Percentiles rank a stretch among this genome's conserved stretches.
Conservation (phyloP, 129 eudicot species). For the Gnaphalium uliginosum region DNA sequence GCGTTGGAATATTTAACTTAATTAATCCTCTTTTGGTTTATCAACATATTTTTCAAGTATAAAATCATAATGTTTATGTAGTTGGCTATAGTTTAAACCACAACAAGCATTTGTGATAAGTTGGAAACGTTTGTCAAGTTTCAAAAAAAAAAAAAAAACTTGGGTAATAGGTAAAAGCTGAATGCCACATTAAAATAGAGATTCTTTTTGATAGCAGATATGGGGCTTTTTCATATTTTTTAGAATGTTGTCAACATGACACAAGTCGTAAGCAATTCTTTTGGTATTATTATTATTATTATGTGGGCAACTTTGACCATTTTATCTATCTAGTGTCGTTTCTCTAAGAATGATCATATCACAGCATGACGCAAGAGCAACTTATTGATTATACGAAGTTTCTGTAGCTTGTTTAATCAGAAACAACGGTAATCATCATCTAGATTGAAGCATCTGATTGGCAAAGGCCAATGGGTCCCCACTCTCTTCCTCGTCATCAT, state of each 20-base stretch:
- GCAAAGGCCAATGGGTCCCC: constrained; percentile 54
- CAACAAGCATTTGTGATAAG: neutral
- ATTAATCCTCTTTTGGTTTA: no score
- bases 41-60: neutral
- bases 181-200: neutral
- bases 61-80: neutral
- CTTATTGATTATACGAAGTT: constrained; percentile 16
- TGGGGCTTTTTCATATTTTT: neutral
- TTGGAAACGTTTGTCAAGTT: neutral
- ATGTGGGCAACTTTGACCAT: neutral
- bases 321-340: constrained; percentile 6
- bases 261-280: neutral
- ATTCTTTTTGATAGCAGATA: neutral
- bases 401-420: neutral
- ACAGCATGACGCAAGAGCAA: constrained; percentile 18
- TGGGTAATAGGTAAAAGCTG: neutral
- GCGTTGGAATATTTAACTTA: neutral
- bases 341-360: constrained; percentile 15
- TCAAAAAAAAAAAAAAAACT: neutral
- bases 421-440: constrained; percentile 26
- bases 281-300: neutral
- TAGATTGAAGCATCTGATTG: constrained; percentile 52
- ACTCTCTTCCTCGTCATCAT: constrained; percentile 60
- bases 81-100: neutral
- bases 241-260: constrained; percentile 11